Conservation (phyloP, 1,139 yeast genomes). For the Hyphopichia pseudoburtonii region DNA sequence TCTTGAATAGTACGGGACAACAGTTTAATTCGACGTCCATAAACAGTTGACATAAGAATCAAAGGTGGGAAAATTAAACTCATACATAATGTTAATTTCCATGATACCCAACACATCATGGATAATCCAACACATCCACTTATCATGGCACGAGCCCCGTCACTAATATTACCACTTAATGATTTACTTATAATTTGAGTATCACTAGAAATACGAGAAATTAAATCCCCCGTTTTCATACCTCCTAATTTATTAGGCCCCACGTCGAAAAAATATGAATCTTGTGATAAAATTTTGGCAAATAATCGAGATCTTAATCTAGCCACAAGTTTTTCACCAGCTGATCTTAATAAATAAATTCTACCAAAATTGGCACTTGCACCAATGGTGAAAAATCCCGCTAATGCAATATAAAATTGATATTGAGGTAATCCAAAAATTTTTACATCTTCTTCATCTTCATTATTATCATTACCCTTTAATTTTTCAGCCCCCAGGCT, state of each 20-base stretch:
- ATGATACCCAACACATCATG: constrained; percentile 88
- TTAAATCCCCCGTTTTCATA: constrained; percentile 86
- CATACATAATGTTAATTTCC: constrained; percentile 74
- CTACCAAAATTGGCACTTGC: constrained; percentile 81
- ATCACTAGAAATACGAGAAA: constrained; percentile 83
- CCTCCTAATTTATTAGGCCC: constrained; percentile 47
- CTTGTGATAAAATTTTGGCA: constrained; percentile 76
- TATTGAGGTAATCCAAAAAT: constrained; percentile 34
- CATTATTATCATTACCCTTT: too few species aligned
- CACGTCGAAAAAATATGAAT: constrained; percentile 88
- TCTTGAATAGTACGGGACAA: constrained; percentile 80
- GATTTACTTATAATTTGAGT: constrained; percentile 88
- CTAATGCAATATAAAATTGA: constrained; percentile 36
- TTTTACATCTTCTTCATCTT: constrained; percentile 31
- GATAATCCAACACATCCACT: constrained; percentile 77
- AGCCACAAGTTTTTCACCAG: constrained; percentile 87
- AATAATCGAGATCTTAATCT: constrained; percentile 75
- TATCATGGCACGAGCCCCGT: constrained; percentile 79
- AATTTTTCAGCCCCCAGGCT: constrained; percentile 26
- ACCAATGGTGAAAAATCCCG: constrained; percentile 62
- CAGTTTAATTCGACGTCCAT: constrained; percentile 76
- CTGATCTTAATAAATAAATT: constrained; percentile 65
- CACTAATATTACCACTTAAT: constrained; percentile 85
- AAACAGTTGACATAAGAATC: constrained; percentile 68
- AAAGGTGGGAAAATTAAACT: constrained; percentile 81